These are phyloP conservation scores for Pholiota molesta DNA, from an alignment of 768 basidiomycete species.

Conservation along the genomic window DNA sequence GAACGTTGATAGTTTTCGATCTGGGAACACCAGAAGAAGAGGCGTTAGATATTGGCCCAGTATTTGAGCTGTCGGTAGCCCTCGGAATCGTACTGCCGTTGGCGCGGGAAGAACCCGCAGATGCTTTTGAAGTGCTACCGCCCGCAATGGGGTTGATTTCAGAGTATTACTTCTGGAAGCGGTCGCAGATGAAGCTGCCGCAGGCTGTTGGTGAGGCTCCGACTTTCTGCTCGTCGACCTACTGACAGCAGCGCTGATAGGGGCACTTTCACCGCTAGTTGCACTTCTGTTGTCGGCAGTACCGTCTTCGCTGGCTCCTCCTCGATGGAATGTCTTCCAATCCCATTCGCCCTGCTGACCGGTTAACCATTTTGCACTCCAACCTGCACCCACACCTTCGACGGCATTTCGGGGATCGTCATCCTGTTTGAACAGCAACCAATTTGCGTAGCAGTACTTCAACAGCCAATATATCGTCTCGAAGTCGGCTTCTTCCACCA, in stretches of 20 bases:
- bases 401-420: constrained; percentile 73
- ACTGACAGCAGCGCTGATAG: constrained; percentile 30
- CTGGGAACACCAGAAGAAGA: constrained; percentile 31
- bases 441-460: constrained; percentile 77
- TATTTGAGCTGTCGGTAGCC: neutral
- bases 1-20: constrained; percentile 45
- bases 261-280: constrained; percentile 52
- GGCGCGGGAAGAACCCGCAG: neutral
- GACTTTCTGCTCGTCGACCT: constrained; percentile 34
- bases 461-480: constrained; percentile 80
- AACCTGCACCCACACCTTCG: constrained; percentile 67
- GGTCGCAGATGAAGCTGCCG: constrained; percentile 19
- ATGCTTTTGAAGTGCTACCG: constrained; percentile 8
- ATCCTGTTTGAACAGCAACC: constrained; percentile 67
- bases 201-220: constrained; percentile 26
- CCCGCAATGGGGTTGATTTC: constrained; percentile 26
- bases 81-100: neutral
- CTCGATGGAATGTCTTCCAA: constrained; percentile 64
- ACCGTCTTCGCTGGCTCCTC: constrained; percentile 31
- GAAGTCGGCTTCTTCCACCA: constrained; percentile 81
- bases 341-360: constrained; percentile 62
- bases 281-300: constrained; percentile 49
- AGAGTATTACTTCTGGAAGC: constrained; percentile 24
- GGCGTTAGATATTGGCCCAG: neutral
- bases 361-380: constrained; percentile 61